Evolutionary conservation across 177 flowering plant genomes (phyloP).

Genomic region (Vitis hybrid): DNA sequence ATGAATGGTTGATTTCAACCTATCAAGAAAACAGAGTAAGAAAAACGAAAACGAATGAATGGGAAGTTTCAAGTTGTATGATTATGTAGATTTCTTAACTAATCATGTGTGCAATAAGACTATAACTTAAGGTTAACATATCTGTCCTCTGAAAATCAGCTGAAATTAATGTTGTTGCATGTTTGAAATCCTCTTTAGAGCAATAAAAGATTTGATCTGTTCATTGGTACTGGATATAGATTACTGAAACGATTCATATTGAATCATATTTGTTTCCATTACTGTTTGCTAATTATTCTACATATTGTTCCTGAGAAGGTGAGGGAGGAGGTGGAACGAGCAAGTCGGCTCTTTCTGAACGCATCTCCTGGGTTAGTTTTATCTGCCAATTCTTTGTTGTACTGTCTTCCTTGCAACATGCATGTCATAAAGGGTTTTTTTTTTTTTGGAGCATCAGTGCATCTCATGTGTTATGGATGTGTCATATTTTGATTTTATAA

Average conservation of each 20-base stretch:
- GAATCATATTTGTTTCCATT: background rate
- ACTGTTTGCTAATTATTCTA: conserved; percentile 8
- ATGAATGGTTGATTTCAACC: background rate
- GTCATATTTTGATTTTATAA: background rate
- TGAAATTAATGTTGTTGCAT: background rate
- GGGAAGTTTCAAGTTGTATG: background rate
- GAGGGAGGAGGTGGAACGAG: conserved; percentile 54
- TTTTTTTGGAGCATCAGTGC: background rate
- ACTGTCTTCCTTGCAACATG: background rate
- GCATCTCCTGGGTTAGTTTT: conserved; percentile 39
- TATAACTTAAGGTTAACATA: background rate
- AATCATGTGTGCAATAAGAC: background rate
- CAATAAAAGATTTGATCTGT: background rate
- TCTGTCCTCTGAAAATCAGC: background rate
- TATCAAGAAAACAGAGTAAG: background rate
- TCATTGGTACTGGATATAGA: background rate
- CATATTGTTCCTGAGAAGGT: conserved; percentile 37
- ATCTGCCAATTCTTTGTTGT: background rate
- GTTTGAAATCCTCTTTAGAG: background rate
- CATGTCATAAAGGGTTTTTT: background rate
- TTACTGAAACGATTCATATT: background rate
- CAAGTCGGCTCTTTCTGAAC: conserved; percentile 11
- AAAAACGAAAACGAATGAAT: too few species aligned
- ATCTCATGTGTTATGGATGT: background rate
- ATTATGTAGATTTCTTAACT: background rate